A percentile compares a stretch with the other conserved stretches of the same genome.
These are phyloP conservation scores for Stentor roeselii DNA, from an alignment of 73 alveolate species.

Conservation along the genomic window DNA sequence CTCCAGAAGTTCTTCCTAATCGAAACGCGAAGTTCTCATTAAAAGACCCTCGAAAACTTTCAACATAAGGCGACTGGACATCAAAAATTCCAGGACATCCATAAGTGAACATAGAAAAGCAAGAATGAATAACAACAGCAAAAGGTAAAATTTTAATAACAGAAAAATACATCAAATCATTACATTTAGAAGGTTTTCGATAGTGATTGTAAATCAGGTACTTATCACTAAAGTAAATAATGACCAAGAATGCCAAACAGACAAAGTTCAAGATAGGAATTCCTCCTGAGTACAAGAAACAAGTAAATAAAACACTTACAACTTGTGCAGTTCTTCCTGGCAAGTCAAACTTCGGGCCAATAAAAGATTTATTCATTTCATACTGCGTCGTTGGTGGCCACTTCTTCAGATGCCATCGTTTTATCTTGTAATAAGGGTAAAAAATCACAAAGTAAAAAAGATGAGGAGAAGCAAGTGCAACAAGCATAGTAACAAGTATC, in stretches of 20 bases:
- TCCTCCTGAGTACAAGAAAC: neutral
- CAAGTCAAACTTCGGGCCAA: slow-evolving; percentile 8
- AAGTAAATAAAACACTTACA: neutral
- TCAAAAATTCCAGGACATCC: neutral
- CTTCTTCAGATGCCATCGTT: neutral
- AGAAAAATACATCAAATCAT: neutral
- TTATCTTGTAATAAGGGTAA: neutral
- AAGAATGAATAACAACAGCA: neutral
- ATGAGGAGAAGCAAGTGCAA: neutral
- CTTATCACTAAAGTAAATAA: neutral
- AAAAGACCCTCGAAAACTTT: neutral
- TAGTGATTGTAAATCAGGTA: neutral
- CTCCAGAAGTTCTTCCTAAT: neutral
- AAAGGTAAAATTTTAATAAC: neutral
- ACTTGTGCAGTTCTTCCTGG: neutral
- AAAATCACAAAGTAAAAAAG: neutral
- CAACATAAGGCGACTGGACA: neutral
- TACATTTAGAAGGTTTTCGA: slow-evolving; percentile 2
- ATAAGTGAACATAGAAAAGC: slow-evolving; percentile 7
- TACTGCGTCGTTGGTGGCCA: neutral
- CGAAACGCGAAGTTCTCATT: neutral
- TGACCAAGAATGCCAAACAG: neutral
- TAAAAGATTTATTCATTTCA: neutral
- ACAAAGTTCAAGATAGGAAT: neutral
- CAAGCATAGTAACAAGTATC: neutral